Base-by-base conservation (phyloP, 345 rosid genomes). In the Erysimum cheiranthoides region DNA sequence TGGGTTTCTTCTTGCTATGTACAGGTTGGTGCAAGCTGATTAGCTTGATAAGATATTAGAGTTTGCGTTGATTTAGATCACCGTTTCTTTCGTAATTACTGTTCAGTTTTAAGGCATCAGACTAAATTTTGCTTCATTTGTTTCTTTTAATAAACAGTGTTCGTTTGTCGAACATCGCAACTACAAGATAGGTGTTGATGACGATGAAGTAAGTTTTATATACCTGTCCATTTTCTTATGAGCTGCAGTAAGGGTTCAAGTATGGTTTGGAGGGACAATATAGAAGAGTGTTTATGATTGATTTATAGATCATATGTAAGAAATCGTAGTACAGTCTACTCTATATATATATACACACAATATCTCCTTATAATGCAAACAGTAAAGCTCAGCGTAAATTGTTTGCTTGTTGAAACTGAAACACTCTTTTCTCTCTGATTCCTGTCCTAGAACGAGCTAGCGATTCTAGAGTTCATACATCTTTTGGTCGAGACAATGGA, bases 381-480 rank as follows among this genome's bases (percentile, higher is more conserved):
- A 5, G 1, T 50, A 13, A 60, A 4, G 16, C 61, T 61, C 10
- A 4, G 65, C 56, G 43, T 66, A 7, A 34, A 43, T 42, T 39
- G 54, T 34, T 56, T 63, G 64, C 57, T 54, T 56, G n/a, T 34
- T 8, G 13, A 32, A 4, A 56, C 3, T 56, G n/a, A 21, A n/a
- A 16, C 31, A 42, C 4, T 1, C 11, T 47, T 6, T 12, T 28
- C 8, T 13, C 14, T 13, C 16, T 52, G 10, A 73, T 11, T 52
- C 18, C 0, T 74, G 62, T 76, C 28, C 43, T 85, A 90, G 96
- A 89, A 91, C 68, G 96, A 91, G 86, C 92, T 96, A 73, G 97
- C 99, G 6, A 91, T 91, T 76, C 80, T 95, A 82, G 99, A 90
- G 75, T n/a, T n/a, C n/a, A n/a, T n/a, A n/a, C n/a, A n/a, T n/a